Base-by-base conservation (phyloP, 2,329 filamentous ascomycete genomes). In the Pseudocercospora fijiensis region DNA sequence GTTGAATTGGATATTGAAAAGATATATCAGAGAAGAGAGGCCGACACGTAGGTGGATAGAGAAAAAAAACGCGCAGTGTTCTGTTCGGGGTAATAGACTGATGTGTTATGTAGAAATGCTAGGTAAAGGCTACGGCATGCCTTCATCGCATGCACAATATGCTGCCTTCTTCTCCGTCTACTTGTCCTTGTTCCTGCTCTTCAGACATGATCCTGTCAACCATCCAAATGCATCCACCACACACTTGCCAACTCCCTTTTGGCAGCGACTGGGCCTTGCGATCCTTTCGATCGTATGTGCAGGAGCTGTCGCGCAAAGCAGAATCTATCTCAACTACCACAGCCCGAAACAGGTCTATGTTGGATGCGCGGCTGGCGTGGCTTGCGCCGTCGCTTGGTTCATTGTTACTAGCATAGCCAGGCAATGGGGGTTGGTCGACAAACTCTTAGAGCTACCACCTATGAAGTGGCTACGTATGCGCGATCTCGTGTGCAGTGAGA, bases 91-190 rank as follows among this genome's bases (percentile, higher is more conserved):
- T 20, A 16, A 28, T 6, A 11, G 13, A 41, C 20, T 24, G 4
- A 47, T 58, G n/a, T n/a, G 55, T 5, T 49, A 11, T 57, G 24
- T 69, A 88, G 85, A 86, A 77, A 86, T 88, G 82, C 88, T 93
- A 74, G 86, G 92, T 61, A 96, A 96, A 77, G 95, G 95, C 68
- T 99, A 99, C 75, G 96, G 95, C 71, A 99, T 99, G 96, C 95
- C 95, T 10, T 88, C 86, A 7, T 97, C 93, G 41, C 95, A 99
- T 79, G 90, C 95, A 8, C 95, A 99, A 80, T 99, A 97, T 76
- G 90, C 94, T 65, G 85, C 90, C 61, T 99, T 92, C 82, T 98
- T 96, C 84, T 89, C 91, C 63, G 80, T 96, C 62, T 95, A 90
- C 66, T 80, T 98, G 64, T 83, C 86, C 24, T 82, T 99, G 20